Percentiles rank a stretch among this genome's conserved stretches.
phyloP scores from a whole-genome alignment of 768 basidiomycete genomes.

The Myochromella boudieri region DNA sequence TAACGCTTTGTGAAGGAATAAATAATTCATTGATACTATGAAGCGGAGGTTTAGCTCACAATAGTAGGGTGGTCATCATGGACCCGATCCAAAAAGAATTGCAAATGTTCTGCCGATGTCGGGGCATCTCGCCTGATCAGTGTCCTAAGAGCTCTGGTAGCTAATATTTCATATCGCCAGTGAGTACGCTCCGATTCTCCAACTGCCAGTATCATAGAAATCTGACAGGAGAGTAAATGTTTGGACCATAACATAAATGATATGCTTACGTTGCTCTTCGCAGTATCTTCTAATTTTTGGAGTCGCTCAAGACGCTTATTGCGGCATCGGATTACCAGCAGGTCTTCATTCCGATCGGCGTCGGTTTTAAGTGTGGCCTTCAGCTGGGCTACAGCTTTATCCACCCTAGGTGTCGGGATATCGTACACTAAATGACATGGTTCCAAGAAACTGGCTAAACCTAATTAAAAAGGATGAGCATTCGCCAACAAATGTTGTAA shows the following conservation, averaged over 20 bases:
- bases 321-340: conserved; percentile 39
- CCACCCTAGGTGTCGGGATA: conserved; percentile 43
- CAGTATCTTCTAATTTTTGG: conserved; percentile 38
- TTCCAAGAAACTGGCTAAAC: conserved; percentile 59
- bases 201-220: conserved; percentile 52
- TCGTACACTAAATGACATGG: conserved; percentile 57
- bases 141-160: conserved; percentile 65
- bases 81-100: conserved; percentile 59
- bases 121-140: conserved; percentile 67
- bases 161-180: conserved; percentile 78
- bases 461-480: conserved; percentile 32
- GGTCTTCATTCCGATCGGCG: conserved; percentile 29
- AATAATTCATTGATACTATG: conserved; percentile 3
- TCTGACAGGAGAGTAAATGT: conserved; percentile 12
- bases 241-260: background rate
- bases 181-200: conserved; percentile 65
- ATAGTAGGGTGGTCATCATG: conserved; percentile 66
- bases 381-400: conserved; percentile 34
- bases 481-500: background rate
- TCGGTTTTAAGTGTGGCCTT: conserved; percentile 32
- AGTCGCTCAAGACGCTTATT: conserved; percentile 47
- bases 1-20: conserved; percentile 45
- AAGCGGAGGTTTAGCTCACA: conserved; percentile 37
- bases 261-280: conserved; percentile 31
- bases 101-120: conserved; percentile 44